Conservation (phyloP, 805 yeast species). For the Myxozyma udenii region DNA sequence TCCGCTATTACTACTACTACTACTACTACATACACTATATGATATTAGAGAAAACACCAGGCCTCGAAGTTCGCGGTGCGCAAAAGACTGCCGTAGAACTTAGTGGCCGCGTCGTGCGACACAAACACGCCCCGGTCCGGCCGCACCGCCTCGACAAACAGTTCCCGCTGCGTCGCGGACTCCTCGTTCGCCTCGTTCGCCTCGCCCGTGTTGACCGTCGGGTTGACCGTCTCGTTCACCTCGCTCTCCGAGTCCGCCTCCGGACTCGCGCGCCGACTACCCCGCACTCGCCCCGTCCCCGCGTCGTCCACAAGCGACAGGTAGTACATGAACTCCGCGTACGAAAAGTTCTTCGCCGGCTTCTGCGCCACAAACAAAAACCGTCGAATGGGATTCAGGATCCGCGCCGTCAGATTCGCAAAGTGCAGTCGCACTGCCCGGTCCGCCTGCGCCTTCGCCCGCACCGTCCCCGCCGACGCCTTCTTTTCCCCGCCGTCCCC, state of each 20-base stretch:
- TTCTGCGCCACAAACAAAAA: conserved; percentile 21
- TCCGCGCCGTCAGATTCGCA: conserved; percentile 26
- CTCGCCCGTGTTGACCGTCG: no score
- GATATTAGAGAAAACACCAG: conserved; percentile 17
- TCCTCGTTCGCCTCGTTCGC: neutral
- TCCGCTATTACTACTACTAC: no score
- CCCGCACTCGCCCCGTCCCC: no score
- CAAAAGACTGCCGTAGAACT: conserved; percentile 14
- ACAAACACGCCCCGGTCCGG: conserved; percentile 19
- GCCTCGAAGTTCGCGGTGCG: conserved; percentile 26
- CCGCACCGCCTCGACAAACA: conserved; percentile 16
- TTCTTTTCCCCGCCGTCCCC: neutral
- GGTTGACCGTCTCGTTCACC: no score
- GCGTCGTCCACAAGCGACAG: conserved; percentile 4
- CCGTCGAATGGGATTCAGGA: conserved; percentile 24
- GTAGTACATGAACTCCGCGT: conserved; percentile 22
- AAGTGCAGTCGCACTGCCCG: conserved; percentile 22
- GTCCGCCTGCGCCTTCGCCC: conserved; percentile 3
- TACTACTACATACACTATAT: no score
- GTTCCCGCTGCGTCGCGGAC: conserved; percentile 3
- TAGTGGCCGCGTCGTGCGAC: conserved; percentile 7
- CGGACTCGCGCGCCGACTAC: no score
- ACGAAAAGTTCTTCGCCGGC: conserved; percentile 19
- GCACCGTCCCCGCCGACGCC: neutral
- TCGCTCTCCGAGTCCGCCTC: no score